Base-by-base conservation (phyloP, 176 grass and related monocot genomes). In the Areca catechu region DNA sequence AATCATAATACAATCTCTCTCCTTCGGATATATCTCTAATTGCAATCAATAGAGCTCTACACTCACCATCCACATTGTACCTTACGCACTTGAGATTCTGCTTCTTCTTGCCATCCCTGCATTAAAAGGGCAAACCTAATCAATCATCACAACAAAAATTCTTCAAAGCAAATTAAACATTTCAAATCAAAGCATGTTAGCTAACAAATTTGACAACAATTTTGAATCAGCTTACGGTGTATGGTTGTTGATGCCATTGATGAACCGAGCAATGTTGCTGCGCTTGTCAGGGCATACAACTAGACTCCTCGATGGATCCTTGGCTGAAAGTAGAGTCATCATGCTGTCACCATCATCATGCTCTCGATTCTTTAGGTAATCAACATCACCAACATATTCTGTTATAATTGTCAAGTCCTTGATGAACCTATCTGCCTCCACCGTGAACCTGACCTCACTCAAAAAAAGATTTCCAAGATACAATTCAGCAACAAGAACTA, bases 241-340 rank as follows among this genome's bases (percentile, higher is more conserved):
- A 69, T 97, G 93, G 63, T 97, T 97, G 71, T 92, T 97, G 58
- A 92, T 91, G 62, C 93, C 87, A 4, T 88, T 97, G 56, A 97
- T 88, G 83, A 85, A 97, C 0, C 87, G 71, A 0, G 93, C 93
- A 15, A 97, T 97, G 71, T 88, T 97, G 75, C 87, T 88, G 53
- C 83, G 70, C 51, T 69, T 71, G 60, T 91, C 93, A 0, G 87
- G 93, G 73, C 87, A 97, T 69, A 92, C 82, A 16, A 92, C 87
- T 5, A 97, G 87, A 70, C 87, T 97, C 1, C 87, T 97, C 1
- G 83, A 55, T 19, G 79, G 53, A 0, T 61, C 28, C 5, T 37
- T 51, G 4, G 81, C 81, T 0, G 93, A 97, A 17, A 97, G 78
- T 63, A 97, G 60, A 2, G 93, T 97, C 93, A 97, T 92, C 63